Base-by-base conservation (phyloP, 1,284 basidiomycete species). In the Irpex rosettiformis region DNA sequence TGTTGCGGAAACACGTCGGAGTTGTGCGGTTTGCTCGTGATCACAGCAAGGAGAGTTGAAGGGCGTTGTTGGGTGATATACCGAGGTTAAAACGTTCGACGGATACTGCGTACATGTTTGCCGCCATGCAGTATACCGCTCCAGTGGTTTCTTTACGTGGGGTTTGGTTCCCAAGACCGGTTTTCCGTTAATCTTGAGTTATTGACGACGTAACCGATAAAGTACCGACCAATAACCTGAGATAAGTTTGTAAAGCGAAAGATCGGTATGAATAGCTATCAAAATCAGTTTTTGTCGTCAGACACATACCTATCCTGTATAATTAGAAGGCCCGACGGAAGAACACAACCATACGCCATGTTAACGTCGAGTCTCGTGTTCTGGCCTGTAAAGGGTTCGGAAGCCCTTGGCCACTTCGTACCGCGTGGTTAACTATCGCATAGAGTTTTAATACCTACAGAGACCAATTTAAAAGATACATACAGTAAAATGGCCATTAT, bases 1-100 rank as follows among this genome's bases (percentile, higher is more conserved):
- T 45, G 60, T 40, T n/a, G 53, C 69, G 69, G 69, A 61, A 64
- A 66, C 61, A 67, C 61, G 59, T 70, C 69, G 69, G 69, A 66
- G 53, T 29, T n/a, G 56, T 29, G 16, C 8, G 16, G 16, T 55
- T n/a, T 37, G 64, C 68, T 64, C 69, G 67, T 70, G 69, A 70
- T 65, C 65, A 59, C n/a, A 37, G 16, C 30, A 18, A 47, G 48
- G 43, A 30, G 52, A 55, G 43, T 54, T 47, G 52, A 24, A 54
- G 22, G 48, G 18, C n/a, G 29, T 40, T 21, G 42, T n/a, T 37
- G 58, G 57, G 48, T 53, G 56, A 60, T 66, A 64, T 58, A 55
- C 66, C 66, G 67, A 68, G 47, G 61, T 63, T 65, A 60, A 60
- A 30, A 49, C 61, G 64, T 54, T 56, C 18, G 33, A 18, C 21